phyloP scores from a whole-genome alignment of 441 rosid species.

The Capsella rubella region DNA sequence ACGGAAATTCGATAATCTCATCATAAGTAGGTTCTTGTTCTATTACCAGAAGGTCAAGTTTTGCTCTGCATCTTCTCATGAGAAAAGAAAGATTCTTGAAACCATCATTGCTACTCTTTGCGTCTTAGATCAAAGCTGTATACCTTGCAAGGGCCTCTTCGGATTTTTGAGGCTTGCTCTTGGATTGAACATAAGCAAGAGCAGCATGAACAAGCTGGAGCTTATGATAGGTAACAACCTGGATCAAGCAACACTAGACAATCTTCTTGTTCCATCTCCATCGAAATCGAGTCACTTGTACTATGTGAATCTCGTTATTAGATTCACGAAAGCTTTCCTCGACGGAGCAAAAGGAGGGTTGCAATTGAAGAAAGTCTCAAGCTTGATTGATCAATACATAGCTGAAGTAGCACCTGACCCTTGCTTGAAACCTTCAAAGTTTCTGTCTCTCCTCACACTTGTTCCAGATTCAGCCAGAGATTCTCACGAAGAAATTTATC shows the following conservation, averaged over 20 bases:
- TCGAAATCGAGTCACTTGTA: slow-evolving; percentile 56
- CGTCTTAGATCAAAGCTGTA: slow-evolving; percentile 57
- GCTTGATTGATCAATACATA: slow-evolving; percentile 73
- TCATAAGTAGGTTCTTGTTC: slow-evolving; percentile 66
- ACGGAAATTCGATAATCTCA: slow-evolving; percentile 58
- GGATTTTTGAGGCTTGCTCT: slow-evolving; percentile 60
- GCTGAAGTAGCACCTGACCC: slow-evolving; percentile 94
- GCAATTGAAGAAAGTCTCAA: slow-evolving; percentile 60
- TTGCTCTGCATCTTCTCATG: slow-evolving; percentile 44
- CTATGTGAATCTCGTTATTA: slow-evolving; percentile 71
- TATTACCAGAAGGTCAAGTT: slow-evolving; percentile 77
- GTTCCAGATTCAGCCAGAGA: slow-evolving; percentile 78
- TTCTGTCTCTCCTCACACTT: slow-evolving; percentile 59
- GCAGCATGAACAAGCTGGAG: slow-evolving; percentile 67
- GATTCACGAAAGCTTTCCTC: slow-evolving; percentile 67
- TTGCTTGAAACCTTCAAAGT: slow-evolving; percentile 66
- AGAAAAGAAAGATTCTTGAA: slow-evolving; percentile 61
- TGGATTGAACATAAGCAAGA: slow-evolving; percentile 54
- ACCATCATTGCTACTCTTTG: slow-evolving; percentile 55
- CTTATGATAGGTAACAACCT: slow-evolving; percentile 73
- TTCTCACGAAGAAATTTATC: slow-evolving; percentile 62
- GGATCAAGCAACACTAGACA: slow-evolving; percentile 81
- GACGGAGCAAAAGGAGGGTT: slow-evolving; percentile 43
- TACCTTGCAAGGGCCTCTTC: slow-evolving; percentile 72
- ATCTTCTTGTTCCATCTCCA: slow-evolving; percentile 79